Conservation (phyloP, 2,329 filamentous ascomycete genomes). For the Pyricularia grisea region DNA sequence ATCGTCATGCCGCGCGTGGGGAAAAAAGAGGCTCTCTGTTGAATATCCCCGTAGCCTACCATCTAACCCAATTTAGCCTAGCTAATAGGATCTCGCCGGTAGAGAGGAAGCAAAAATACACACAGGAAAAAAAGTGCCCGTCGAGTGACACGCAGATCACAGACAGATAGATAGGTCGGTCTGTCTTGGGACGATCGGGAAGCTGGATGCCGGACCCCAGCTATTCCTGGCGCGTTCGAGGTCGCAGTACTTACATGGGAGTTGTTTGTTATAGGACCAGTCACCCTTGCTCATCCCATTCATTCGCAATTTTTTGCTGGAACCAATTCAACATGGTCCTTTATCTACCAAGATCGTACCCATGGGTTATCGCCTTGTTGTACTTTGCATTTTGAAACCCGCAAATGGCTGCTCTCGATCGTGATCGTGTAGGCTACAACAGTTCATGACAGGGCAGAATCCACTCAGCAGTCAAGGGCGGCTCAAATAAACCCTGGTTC, state of each 20-base stretch:
- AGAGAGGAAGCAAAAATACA: neutral
- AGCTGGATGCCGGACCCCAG: neutral
- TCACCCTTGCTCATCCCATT: neutral
- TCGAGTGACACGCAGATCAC: neutral
- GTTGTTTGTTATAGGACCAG: neutral
- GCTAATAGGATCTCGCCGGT: neutral
- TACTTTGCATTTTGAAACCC: neutral
- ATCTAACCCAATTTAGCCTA: neutral
- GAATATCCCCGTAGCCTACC: neutral
- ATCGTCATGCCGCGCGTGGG: neutral
- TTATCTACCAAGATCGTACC: neutral
- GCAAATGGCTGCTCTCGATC: neutral
- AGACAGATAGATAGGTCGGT: neutral
- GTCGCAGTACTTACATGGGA: neutral
- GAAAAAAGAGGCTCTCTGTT: neutral
- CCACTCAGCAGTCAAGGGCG: neutral
- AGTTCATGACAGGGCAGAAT: neutral
- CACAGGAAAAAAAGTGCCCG: neutral
- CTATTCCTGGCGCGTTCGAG: neutral
- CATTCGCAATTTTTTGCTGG: neutral
- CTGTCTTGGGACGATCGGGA: neutral
- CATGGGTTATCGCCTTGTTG: neutral
- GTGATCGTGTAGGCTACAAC: neutral
- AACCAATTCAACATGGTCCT: neutral
- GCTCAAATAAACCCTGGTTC: neutral